Base-by-base conservation (phyloP, 2,329 filamentous ascomycete genomes). In the Aureobasidium sp. region DNA sequence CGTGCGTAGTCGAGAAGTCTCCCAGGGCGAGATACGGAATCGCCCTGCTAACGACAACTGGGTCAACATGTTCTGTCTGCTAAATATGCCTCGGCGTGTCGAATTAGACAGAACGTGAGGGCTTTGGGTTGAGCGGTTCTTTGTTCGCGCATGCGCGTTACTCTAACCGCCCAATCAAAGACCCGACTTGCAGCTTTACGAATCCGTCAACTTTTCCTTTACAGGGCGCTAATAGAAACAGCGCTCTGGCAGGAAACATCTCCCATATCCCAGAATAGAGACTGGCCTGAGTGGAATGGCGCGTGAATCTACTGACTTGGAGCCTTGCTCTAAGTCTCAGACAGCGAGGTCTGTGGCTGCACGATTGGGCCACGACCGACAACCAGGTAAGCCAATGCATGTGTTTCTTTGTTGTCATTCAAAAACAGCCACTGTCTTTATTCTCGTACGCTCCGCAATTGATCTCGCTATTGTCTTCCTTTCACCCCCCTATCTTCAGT, bases 211-310 rank as follows among this genome's bases (percentile, higher is more conserved):
- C 60, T 41, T 50, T 34, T 50, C 26, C 46, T 42, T 47, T 50
- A 51, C n/a, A 48, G 61, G 64, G 65, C 65, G 65, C 65, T 65
- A 73, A 74, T 69, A 68, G 69, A 67, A 70, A 60, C 56, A 60
- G 65, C 69, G 68, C 66, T 65, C 68, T 67, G 64, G 66, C 69
- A 69, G 67, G 32, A 67, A 70, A 68, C 71, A 72, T 68, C 67
- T 68, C 68, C 29, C 70, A 69, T 67, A 66, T 72, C 72, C 72
- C 71, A 71, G 66, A 72, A 72, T 74, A 74, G 74, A 76, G 76
- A 72, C 72, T 72, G 73, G 73, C 67, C 68, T 71, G 70, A 72
- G 69, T 73, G 74, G 70, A 23, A 71, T 74, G 70, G 64, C 71
- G 70, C 66, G 67, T 74, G 76, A 76, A 76, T 76, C 76, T 57